Base-by-base conservation (phyloP, 2,329 filamentous ascomycete species). In the Aureobasidium melanogenum region DNA sequence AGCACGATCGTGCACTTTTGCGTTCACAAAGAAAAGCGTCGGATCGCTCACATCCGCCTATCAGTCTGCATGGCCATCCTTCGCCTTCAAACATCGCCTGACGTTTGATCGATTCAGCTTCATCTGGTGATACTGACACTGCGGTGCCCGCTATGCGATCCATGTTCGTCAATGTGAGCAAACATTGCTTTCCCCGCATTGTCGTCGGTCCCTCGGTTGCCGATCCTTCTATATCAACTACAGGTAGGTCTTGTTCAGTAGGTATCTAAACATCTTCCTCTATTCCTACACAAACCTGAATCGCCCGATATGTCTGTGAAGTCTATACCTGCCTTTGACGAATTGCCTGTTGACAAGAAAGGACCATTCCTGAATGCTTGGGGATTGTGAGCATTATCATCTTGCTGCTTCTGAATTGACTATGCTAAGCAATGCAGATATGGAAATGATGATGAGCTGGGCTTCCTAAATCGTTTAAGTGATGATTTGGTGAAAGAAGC, bases 381-480 rank as follows among this genome's bases (percentile, higher is more conserved):
- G 73, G 72, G 72, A 54, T 61, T 71, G 69, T 71, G 66, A 66
- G 24, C 28, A 19, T n/a, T 26, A 26, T n/a, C 7, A 26, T 54
- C n/a, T 38, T 39, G n/a, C 5, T 41, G 26, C 10, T 28, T 7
- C 4, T 22, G 17, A 4, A 17, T 28, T 10, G 24, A 15, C 41
- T n/a, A 50, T 56, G 28, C 41, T 60, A 38, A 60, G 17, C 80
- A 77, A 77, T 75, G 74, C 6, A 74, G 83, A 5, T 85, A 83
- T 68, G 83, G 83, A 52, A 72, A 77, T 52, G 68, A 79, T 58
- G 84, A 86, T 68, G 74, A 84, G 70, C 75, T 87, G 2, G 85
- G 84, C 10, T 82, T 81, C 26, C 70, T 87, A 22, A 87, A 87
- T 69, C 77, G 83, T 30, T 76, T 87, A 15, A 85, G 82, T 0